phyloP scores from a whole-genome alignment of 805 yeast genomes.

The Saccharomyces jurei region DNA sequence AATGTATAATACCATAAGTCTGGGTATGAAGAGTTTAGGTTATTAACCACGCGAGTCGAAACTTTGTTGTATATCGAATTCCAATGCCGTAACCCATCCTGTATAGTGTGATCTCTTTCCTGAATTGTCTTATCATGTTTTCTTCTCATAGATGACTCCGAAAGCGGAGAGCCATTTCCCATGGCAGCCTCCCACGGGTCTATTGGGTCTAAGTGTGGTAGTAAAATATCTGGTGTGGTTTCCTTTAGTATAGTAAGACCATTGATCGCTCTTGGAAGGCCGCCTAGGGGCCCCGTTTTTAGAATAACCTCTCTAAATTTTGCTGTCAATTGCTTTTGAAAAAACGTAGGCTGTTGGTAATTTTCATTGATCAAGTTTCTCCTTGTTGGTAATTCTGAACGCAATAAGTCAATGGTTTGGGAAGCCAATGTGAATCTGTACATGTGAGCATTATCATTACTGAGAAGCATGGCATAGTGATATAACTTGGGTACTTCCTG shows the following conservation, averaged over 20 bases:
- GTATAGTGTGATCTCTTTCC: constrained; percentile 7
- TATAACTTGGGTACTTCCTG: constrained; percentile 69
- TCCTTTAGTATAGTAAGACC: constrained; percentile 56
- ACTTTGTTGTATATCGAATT: constrained; percentile 68
- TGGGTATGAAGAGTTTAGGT: constrained; percentile 70
- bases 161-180: constrained; percentile 10
- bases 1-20: constrained; percentile 72
- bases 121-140: constrained; percentile 5
- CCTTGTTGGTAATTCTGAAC: constrained; percentile 3
- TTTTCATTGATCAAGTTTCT: constrained; percentile 11
- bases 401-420: constrained; percentile 15
- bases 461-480: constrained; percentile 49
- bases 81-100: constrained; percentile 63
- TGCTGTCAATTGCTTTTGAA: constrained; percentile 32
- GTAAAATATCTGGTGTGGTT: constrained; percentile 50
- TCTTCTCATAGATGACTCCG: constrained; percentile 6
- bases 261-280: constrained; percentile 80
- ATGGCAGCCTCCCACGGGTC: constrained; percentile 23
- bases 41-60: constrained; percentile 54
- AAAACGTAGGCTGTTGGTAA: constrained; percentile 17
- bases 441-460: constrained; percentile 13
- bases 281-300: constrained; percentile 71
- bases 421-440: constrained; percentile 16
- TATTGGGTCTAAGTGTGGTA: constrained; percentile 12
- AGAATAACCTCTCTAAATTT: constrained; percentile 69